Conservation (phyloP, 208 protist species). For the Balamuthia mandrillaris region DNA sequence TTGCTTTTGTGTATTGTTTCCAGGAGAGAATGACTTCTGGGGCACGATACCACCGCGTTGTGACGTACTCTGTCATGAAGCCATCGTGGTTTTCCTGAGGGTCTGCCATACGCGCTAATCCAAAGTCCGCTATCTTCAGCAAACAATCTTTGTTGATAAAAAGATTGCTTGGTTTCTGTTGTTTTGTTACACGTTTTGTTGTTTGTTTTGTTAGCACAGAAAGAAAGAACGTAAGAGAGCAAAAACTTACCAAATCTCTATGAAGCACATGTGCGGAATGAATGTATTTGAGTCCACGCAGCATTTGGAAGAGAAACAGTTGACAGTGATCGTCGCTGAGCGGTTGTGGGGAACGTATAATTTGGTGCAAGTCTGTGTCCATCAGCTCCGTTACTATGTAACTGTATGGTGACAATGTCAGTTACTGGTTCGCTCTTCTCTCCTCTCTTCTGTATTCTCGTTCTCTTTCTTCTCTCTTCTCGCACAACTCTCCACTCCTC, state of each 20-base stretch:
- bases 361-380: constrained; percentile 96
- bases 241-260: constrained; percentile 79
- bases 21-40: constrained; percentile 89
- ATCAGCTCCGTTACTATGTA: constrained; percentile 81
- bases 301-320: constrained; percentile 97
- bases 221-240: neutral
- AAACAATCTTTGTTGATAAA: constrained; percentile 44
- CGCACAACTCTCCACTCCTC: constrained; percentile 7
- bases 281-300: constrained; percentile 88
- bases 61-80: constrained; percentile 82
- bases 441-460: neutral
- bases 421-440: neutral
- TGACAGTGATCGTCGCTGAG: constrained; percentile 95
- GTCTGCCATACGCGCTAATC: constrained; percentile 55
- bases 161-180: constrained; percentile 52
- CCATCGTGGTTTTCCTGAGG: constrained; percentile 24
- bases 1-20: constrained; percentile 72
- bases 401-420: neutral
- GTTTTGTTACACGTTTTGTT: neutral
- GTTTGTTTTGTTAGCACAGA: neutral
- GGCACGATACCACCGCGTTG: constrained; percentile 90
- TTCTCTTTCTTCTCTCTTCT: no score
- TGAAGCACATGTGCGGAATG: constrained; percentile 95
- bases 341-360: constrained; percentile 85
- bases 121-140: constrained; percentile 79